Evolutionary conservation across 2,329 filamentous ascomycete species (phyloP).

Genomic region (Sarocladium strictum): DNA sequence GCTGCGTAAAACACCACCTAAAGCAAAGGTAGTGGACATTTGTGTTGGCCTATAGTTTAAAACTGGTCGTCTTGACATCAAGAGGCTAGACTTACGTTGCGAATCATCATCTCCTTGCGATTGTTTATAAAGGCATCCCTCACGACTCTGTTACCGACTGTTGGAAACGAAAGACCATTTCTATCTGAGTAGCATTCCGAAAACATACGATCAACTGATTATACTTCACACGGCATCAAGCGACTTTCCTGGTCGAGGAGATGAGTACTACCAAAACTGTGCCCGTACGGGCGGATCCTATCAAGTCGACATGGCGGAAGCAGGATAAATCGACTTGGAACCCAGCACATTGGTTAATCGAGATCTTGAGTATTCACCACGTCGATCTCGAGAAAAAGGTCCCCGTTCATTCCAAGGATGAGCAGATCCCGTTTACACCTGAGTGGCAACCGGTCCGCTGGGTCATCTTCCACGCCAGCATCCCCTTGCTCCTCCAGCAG

Average conservation of each 20-base stretch:
- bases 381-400: slow-evolving; percentile 22
- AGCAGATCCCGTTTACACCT: slow-evolving; percentile 32
- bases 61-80: too few relatives aligned
- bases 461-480: slow-evolving; percentile 30
- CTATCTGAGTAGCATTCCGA: too few relatives aligned
- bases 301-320: slow-evolving; percentile 33
- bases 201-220: too few relatives aligned
- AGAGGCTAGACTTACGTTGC: too few relatives aligned
- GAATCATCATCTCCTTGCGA: too few relatives aligned
- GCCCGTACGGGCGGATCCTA: slow-evolving; percentile 23
- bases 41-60: too few relatives aligned
- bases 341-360: slow-evolving; percentile 24
- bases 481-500: slow-evolving; percentile 32
- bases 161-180: too few relatives aligned
- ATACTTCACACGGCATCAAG: too few relatives aligned
- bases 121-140: too few relatives aligned
- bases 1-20: neutral
- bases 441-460: slow-evolving; percentile 31
- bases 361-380: slow-evolving; percentile 23
- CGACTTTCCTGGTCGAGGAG: too few relatives aligned
- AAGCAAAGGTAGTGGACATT: neutral
- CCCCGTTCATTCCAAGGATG: slow-evolving; percentile 32
- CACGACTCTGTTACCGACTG: too few relatives aligned
- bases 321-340: slow-evolving; percentile 24
- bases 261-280: too few relatives aligned